Evolutionary conservation across 2,329 filamentous ascomycete genomes (phyloP).

Genomic region (Epichloe brachyelytri): DNA sequence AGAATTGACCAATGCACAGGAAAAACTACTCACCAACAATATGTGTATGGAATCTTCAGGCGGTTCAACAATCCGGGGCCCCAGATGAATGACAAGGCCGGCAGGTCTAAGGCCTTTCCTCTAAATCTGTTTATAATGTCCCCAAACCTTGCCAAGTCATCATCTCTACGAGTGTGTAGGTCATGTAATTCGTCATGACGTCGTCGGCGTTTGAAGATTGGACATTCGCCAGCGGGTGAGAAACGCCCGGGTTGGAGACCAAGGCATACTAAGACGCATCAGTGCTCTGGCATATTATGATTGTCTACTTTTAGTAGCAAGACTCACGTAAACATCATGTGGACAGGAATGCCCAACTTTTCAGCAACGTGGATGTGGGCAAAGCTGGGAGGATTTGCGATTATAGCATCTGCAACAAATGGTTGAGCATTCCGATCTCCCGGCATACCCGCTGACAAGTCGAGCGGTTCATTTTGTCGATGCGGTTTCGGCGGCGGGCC

Average conservation of each 20-base stretch:
- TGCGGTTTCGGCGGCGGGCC: conserved; percentile 35
- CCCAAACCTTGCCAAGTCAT: conserved; percentile 83
- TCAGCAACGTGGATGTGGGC: conserved; percentile 65
- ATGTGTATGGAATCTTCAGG: conserved; percentile 71
- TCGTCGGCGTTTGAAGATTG: conserved; percentile 62
- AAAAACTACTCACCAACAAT: conserved; percentile 53
- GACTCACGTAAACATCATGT: conserved; percentile 81
- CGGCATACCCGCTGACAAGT: conserved; percentile 18
- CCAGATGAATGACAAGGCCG: conserved; percentile 67
- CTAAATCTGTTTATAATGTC: conserved; percentile 86
- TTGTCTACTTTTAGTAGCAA: no score
- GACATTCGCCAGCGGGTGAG: conserved; percentile 76
- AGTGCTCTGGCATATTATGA: background rate
- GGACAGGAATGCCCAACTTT: conserved; percentile 59
- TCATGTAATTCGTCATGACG: conserved; percentile 68
- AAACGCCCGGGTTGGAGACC: conserved; percentile 74
- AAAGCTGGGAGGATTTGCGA: conserved; percentile 67
- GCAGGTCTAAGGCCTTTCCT: conserved; percentile 58
- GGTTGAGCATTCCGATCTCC: conserved; percentile 37
- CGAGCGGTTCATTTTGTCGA: conserved; percentile 32
- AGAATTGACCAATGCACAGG: background rate
- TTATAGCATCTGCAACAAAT: conserved; percentile 74
- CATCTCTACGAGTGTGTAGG: conserved; percentile 77
- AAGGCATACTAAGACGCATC: conserved; percentile 65
- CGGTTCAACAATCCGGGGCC: conserved; percentile 68